phyloP scores from a whole-genome alignment of 2,329 filamentous ascomycete genomes.

The Colletotrichum orbiculare region DNA sequence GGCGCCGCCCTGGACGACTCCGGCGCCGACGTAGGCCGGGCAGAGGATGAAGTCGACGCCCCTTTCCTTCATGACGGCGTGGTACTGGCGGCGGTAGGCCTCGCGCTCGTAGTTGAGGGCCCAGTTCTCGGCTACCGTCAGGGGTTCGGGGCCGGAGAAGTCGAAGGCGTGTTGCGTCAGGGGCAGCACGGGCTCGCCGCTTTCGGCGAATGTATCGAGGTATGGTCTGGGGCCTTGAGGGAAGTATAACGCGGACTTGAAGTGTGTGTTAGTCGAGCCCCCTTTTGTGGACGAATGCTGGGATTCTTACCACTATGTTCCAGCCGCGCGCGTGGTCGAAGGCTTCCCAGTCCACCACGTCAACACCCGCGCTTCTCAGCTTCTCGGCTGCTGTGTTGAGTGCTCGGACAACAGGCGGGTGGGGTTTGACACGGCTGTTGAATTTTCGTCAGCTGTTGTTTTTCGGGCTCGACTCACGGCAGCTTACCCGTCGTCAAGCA shows the following conservation, averaged over 20 bases:
- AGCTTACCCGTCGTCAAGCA: slow-evolving; percentile 70
- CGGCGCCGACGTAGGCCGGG: slow-evolving; percentile 24
- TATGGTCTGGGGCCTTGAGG: too few relatives aligned
- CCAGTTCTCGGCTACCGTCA: too few relatives aligned
- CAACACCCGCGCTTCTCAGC: slow-evolving; percentile 59
- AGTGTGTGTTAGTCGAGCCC: too few relatives aligned
- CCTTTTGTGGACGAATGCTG: too few relatives aligned
- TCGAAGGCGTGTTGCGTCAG: too few relatives aligned
- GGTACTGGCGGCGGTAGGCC: slow-evolving; percentile 40
- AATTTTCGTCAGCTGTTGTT: too few relatives aligned
- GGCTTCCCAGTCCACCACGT: slow-evolving; percentile 63
- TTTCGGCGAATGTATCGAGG: too few relatives aligned
- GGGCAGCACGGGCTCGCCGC: too few relatives aligned
- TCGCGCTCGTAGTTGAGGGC: too few relatives aligned
- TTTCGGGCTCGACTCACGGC: not conserved
- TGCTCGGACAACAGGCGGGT: slow-evolving; percentile 72
- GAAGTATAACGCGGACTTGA: too few relatives aligned
- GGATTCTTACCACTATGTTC: too few relatives aligned
- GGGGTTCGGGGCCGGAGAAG: too few relatives aligned
- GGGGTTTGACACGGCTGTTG: slow-evolving; percentile 53
- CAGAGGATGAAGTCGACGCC: slow-evolving; percentile 24
- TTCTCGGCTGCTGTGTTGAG: slow-evolving; percentile 56
- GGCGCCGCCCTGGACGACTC: slow-evolving; percentile 22
- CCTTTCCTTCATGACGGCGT: slow-evolving; percentile 40
- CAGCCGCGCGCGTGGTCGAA: slow-evolving; percentile 47